Evolutionary conservation across 1,139 yeast genomes (phyloP), one percentile per base, ranked within the genome.

Genomic region (Kluyveromyces sp.): DNA sequence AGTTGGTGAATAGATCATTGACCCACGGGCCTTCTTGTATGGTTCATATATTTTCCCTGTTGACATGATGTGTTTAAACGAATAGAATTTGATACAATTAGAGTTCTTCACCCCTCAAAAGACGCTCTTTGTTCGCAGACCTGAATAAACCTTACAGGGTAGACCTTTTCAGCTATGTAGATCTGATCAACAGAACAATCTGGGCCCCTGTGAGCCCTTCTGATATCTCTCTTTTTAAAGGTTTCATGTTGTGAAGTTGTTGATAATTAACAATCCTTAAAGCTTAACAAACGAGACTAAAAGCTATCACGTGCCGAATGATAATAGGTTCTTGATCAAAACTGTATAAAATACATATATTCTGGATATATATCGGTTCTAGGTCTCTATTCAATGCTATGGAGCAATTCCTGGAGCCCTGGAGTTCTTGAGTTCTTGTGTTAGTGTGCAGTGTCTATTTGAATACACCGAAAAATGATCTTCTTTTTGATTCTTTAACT

Each of bases 381-480:
- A 13, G n/a, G n/a, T n/a, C n/a, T n/a, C n/a, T n/a, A n/a, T n/a
- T n/a, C n/a, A n/a, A n/a, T n/a, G n/a, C n/a, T n/a, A n/a, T n/a
- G n/a, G n/a, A n/a, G n/a, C n/a, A n/a, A n/a, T n/a, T n/a, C n/a
- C n/a, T n/a, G n/a, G n/a, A n/a, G n/a, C n/a, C n/a, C n/a, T n/a
- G n/a, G n/a, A n/a, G n/a, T n/a, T n/a, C n/a, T n/a, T 15, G 15
- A 32, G 15, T 32, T 32, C 19, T 15, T 32, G 15, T 12, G 12
- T 15, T 6, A 6, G 4, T 4, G 19, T 12, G 9, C 9, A 16
- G 18, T 13, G 6, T 34, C 36, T 44, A 33, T 38, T 47, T 54
- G 34, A 54, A 54, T 25, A 53, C 54, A n/a, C 56, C 54, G 39
- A 54, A 54, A 22, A 55, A 43, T 15, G 56, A 51, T 36, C 50